A percentile compares a stretch with the other conserved stretches of the same genome.
phyloP scores from a whole-genome alignment of 2,329 filamentous ascomycete genomes.

The Didymella glomerata region DNA sequence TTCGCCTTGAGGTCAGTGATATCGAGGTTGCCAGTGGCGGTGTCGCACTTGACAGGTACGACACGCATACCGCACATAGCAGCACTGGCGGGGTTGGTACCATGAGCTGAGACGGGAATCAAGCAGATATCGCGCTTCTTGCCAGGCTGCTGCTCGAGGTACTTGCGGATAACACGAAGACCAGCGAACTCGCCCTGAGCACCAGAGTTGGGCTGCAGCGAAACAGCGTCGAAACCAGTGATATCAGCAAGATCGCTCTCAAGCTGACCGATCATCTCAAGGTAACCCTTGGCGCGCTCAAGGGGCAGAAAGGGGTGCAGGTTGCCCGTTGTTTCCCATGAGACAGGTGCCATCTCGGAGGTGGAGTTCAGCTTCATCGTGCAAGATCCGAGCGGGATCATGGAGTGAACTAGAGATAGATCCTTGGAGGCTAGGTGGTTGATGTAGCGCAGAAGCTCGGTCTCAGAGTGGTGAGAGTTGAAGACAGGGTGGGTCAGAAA shows the following conservation, averaged over 20 bases:
- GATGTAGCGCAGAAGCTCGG: constrained; percentile 92
- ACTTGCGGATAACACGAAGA: constrained; percentile 86
- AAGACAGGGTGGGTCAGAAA: constrained; percentile 93
- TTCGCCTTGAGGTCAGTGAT: constrained; percentile 85
- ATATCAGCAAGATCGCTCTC: constrained; percentile 79
- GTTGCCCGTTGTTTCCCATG: constrained; percentile 76
- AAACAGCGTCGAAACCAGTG: constrained; percentile 89
- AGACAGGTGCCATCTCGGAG: constrained; percentile 89
- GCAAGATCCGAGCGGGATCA: constrained; percentile 96
- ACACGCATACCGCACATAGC: constrained; percentile 97
- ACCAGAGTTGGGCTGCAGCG: constrained; percentile 92
- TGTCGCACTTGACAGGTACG: constrained; percentile 89
- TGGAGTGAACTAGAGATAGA: constrained; percentile 90
- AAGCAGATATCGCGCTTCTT: constrained; percentile 88
- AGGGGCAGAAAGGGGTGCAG: constrained; percentile 82
- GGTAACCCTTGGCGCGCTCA: constrained; percentile 72
- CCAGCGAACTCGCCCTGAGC: constrained; percentile 96
- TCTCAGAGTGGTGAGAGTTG: constrained; percentile 94
- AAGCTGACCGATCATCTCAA: constrained; percentile 74
- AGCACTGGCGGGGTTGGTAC: constrained; percentile 93
- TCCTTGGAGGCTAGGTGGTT: constrained; percentile 94
- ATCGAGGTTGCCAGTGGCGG: constrained; percentile 86
- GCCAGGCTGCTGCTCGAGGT: constrained; percentile 71
- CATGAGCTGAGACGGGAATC: constrained; percentile 93
- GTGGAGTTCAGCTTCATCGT: constrained; percentile 98